Evolutionary conservation across 2,329 filamentous ascomycete species (phyloP), one percentile per base, ranked within the genome.

Genomic region (Cryphonectria japonica): DNA sequence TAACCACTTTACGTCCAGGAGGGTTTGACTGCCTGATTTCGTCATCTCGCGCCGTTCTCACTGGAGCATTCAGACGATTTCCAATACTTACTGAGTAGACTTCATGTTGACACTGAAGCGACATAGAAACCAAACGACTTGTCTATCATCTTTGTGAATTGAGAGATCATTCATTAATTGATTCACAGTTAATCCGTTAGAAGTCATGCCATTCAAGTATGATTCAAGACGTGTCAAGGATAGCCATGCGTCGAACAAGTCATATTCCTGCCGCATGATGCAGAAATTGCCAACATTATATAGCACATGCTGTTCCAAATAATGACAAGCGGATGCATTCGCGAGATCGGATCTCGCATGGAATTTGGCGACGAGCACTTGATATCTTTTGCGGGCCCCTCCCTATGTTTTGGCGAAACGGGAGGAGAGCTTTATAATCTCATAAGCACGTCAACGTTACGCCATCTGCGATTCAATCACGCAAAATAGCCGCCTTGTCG

Each of bases 381-480:
- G 54, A 39, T 62, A 39, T 32, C 19, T 62, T 62, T 64, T 43
- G n/a, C 37, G 61, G 61, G 61, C 39, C 61, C n/a, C 26, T 7
- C 2, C 22, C 22, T 65, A 43, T 65, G 63, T 32, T 29, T 52
- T 19, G 32, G 66, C 52, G 37, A 59, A 60, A 60, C 29, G 8
- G 54, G 41, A 34, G 37, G n/a, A 19, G 52, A 43, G 37, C 6
- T 60, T 60, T 50, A 43, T 37, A 37, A 68, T 62, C 32, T 37
- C 57, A 68, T 68, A 62, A 68, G 66, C 66, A 68, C 66, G 66
- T 68, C 66, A 68, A 61, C 39, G 41, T 68, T 46, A 57, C 66
- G 66, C 66, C 66, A 68, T 68, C 39, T 62, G 29, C 57, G 39
- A 61, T 62, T 19, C n/a, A 59, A 68, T 61, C 66, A 68, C 66